Percentiles rank a stretch among this genome's conserved stretches.
Evolutionary conservation across 2,329 filamentous ascomycete species (phyloP).

Genomic region (Trichophyton benhamiae): DNA sequence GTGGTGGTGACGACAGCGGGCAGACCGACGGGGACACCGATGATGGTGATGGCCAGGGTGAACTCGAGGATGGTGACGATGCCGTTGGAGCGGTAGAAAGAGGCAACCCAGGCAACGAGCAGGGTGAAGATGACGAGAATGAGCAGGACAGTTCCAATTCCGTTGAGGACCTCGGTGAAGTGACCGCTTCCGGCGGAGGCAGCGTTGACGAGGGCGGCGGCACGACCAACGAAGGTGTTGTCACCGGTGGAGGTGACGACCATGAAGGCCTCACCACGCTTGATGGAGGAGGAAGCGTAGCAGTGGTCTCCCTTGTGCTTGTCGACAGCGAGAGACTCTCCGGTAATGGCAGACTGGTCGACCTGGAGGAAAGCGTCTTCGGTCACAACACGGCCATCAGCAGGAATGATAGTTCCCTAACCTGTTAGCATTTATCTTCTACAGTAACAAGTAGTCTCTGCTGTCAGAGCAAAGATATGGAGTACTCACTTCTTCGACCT

Average conservation of each 20-base stretch:
- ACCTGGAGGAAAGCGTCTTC: constrained; percentile 77
- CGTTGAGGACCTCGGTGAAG: constrained; percentile 83
- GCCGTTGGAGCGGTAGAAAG: constrained; percentile 73
- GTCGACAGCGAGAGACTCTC: constrained; percentile 82
- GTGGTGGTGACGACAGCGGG: constrained; percentile 88
- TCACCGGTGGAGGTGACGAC: constrained; percentile 76
- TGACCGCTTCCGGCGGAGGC: constrained; percentile 65
- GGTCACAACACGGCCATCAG: constrained; percentile 75
- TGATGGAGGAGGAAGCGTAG: constrained; percentile 77
- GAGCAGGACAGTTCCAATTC: constrained; percentile 69
- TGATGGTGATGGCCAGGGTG: constrained; percentile 79
- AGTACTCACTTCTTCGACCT: constrained; percentile 58
- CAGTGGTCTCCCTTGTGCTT: constrained; percentile 72
- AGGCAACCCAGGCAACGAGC: constrained; percentile 71
- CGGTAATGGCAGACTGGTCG: constrained; percentile 84
- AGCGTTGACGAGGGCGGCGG: constrained; percentile 71
- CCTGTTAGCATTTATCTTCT: neutral
- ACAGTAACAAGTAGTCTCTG: too few relatives aligned
- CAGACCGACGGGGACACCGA: constrained; percentile 86
- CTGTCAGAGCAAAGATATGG: too few relatives aligned
- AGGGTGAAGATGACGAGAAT: constrained; percentile 70
- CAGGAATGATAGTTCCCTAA: constrained; percentile 72
- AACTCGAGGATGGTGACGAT: constrained; percentile 72
- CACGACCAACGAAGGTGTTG: constrained; percentile 79
- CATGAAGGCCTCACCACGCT: constrained; percentile 77